Evolutionary conservation across 2,329 filamentous ascomycete genomes (phyloP).

Genomic region (Cyanodermella asteris): DNA sequence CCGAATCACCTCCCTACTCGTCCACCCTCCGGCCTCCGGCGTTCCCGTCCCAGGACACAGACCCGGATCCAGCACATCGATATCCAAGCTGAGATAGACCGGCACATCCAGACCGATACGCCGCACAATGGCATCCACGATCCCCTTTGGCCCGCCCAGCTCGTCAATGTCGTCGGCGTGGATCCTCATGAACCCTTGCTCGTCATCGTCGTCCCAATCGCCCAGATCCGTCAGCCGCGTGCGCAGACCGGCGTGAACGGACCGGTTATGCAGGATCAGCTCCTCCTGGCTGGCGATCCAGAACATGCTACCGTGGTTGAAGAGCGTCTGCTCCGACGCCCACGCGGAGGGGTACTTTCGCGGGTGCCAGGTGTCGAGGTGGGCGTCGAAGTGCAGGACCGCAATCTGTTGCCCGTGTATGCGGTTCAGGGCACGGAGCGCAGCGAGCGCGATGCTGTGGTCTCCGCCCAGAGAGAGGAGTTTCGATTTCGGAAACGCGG

Average conservation of each 20-base stretch:
- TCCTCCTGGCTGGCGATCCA: constrained; percentile 70
- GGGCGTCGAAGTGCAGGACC: constrained; percentile 56
- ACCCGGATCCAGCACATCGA: constrained; percentile 59
- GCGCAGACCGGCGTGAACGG: constrained; percentile 64
- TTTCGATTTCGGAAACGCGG: constrained; percentile 20
- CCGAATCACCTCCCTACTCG: constrained; percentile 64
- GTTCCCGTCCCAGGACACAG: constrained; percentile 57
- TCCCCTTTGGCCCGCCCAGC: constrained; percentile 45
- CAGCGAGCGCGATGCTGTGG: constrained; percentile 48
- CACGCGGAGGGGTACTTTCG: constrained; percentile 56
- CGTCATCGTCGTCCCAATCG: constrained; percentile 51
- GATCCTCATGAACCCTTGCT: constrained; percentile 61
- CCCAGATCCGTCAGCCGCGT: constrained; percentile 49
- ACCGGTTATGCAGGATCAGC: constrained; percentile 49
- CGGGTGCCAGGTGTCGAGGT: constrained; percentile 74
- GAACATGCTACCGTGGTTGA: constrained; percentile 73
- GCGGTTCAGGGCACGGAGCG: constrained; percentile 41
- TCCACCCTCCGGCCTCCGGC: constrained; percentile 80
- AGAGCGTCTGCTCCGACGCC: constrained; percentile 46
- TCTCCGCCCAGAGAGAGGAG: constrained; percentile 53
- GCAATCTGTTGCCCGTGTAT: constrained; percentile 41
- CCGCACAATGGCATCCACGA: constrained; percentile 48
- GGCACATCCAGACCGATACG: constrained; percentile 53
- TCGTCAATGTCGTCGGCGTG: constrained; percentile 77
- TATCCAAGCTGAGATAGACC: constrained; percentile 64